These are phyloP conservation scores for Bipolaris gigantea DNA, from an alignment of 2,329 filamentous ascomycete species.

Conservation along the genomic window DNA sequence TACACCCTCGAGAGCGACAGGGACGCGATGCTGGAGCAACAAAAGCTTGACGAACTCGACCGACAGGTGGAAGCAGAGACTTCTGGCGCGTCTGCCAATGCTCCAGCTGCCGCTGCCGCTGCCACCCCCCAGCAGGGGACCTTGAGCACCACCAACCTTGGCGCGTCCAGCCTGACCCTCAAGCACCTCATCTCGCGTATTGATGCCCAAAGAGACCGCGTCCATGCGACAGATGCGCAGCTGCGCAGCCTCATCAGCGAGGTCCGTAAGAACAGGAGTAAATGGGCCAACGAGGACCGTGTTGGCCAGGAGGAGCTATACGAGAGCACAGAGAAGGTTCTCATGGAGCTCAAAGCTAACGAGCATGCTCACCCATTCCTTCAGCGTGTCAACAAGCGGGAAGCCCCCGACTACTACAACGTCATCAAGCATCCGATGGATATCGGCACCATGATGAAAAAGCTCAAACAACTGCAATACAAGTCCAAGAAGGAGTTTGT, in stretches of 20 bases:
- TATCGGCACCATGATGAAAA: slow-evolving; percentile 96
- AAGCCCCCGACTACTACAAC: slow-evolving; percentile 92
- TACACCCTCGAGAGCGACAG: slow-evolving; percentile 94
- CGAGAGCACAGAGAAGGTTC: slow-evolving; percentile 92
- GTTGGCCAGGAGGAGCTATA: slow-evolving; percentile 98
- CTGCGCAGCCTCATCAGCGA: slow-evolving; percentile 92
- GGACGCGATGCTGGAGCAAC: slow-evolving; percentile 96
- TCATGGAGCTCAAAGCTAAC: slow-evolving; percentile 95
- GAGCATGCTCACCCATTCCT: slow-evolving; percentile 97
- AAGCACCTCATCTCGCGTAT: slow-evolving; percentile 97
- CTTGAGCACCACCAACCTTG: slow-evolving; percentile 89
- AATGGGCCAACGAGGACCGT: slow-evolving; percentile 98
- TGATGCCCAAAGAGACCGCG: slow-evolving; percentile 86
- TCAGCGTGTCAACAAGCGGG: slow-evolving; percentile 91
- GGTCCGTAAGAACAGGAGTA: slow-evolving; percentile 95
- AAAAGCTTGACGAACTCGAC: slow-evolving; percentile 94
- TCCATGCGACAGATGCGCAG: slow-evolving; percentile 90
- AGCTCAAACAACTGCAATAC: slow-evolving; percentile 70
- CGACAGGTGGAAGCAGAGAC: slow-evolving; percentile 95
- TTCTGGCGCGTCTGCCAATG: slow-evolving; percentile 60
- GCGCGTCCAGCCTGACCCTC: slow-evolving; percentile 90
- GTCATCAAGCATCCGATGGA: slow-evolving; percentile 98
- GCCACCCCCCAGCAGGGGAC: slow-evolving; percentile 75
- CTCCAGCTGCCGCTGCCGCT: slow-evolving; percentile 55
- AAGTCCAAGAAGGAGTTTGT: slow-evolving; percentile 87